Evolutionary conservation across 192 early-diverging fungal species (phyloP), one percentile per base, ranked within the genome.

Genomic region (Backusella tarrabulga): DNA sequence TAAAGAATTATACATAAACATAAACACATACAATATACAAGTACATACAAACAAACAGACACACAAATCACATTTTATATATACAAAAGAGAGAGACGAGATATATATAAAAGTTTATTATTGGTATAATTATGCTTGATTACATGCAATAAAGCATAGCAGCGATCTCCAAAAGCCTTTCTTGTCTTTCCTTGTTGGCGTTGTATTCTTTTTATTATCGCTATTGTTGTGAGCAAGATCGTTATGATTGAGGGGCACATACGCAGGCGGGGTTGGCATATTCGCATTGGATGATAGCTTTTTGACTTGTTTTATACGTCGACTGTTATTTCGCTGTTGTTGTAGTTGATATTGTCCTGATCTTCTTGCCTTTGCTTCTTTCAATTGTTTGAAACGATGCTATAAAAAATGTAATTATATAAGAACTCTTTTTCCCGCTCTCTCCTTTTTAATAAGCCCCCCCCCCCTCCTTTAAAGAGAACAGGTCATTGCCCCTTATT

Each of bases 251-350:
- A 71, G 70, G 38, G 70, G 70, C 36, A 71, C 41, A 17, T 71
- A 71, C 5, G 70, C 70, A 71, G 70, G 70, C 41, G 70, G 23
- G 23, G 9, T 71, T 44, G 70, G 70, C 70, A 71, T 71, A 71
- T 71, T 41, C 2, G 26, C 36, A 46, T 38, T 29, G n/a, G 70
- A 71, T 2, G 54, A 23, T 9, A 32, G 19, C 6, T 41, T 71
- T 29, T 41, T 71, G 41, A 26, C n/a, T 40, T 71, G 21, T 50
- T 71, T 71, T 50, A 17, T 34, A 26, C 70, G n/a, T 71, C 36
- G n/a, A 71, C 70, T 71, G 41, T 44, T 71, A 32, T 71, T 38
- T 14, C 41, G 38, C 15, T 71, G 70, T 46, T 71, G 69, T 29
- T 41, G 41, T 40, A 46, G 29, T 19, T 50, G 41, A 46, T 41